Base-by-base conservation (phyloP, 495 filamentous ascomycete species). In the Podospora sp. region DNA sequence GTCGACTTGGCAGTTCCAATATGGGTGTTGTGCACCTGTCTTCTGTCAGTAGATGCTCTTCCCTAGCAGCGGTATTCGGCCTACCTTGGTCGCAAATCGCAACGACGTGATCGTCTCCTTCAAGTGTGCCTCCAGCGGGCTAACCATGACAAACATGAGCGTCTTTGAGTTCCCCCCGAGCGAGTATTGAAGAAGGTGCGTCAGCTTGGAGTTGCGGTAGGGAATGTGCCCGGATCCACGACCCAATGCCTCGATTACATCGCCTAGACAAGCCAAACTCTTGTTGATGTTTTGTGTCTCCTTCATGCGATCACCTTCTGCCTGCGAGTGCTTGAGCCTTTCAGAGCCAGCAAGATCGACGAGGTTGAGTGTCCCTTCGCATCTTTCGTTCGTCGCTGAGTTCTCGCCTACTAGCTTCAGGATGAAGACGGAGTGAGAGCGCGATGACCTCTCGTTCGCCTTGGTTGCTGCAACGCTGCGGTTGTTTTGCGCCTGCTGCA, bases 121-220 rank as follows among this genome's bases (percentile, higher is more conserved):
- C 62, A 97, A 81, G 81, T 98, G 96, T 3, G 90, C 92, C 82
- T 96, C 90, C 60, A 98, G 80, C 29, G 95, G 95, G 75, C 90
- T 94, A 68, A 96, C 90, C 92, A 97, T 98, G 77, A 98, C 92
- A 71, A 99, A 97, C 95, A 98, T 99, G 67, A 99, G 90, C 4
- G 96, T 98, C 80, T 97, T 96, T 64, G 90, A 92, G 74, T 97
- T 97, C 36, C 96, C 96, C 18, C 95, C 93, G 0, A 99, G 85
- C 1, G 93, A 97, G 68, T 93, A 96, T 87, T 97, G 92, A 24
- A 99, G 86, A 27, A 99, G 86, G 68, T 98, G 97, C 11, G 95
- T 99, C 62, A 99, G 85, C 87, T 97, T 98, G 74, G 91, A 95
- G 77, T 97, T 97, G 27, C 95, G 81, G 78, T 98, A 99, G 11